Evolutionary conservation across 257 asterid species (phyloP).

Genomic region (Anisodus acutangulus): DNA sequence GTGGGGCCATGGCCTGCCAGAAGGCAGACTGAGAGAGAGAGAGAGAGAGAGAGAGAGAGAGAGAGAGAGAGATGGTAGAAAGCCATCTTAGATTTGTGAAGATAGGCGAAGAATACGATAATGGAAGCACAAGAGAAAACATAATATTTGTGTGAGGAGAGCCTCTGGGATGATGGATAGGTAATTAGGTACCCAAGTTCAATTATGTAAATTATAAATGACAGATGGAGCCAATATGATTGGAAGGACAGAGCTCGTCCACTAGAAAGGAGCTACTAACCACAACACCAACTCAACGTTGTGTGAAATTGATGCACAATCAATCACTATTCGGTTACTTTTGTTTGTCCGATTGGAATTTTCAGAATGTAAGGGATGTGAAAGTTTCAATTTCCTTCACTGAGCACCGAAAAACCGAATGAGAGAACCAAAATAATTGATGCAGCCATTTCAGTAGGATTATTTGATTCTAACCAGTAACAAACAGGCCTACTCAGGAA

Average conservation of each 20-base stretch:
- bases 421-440: neutral
- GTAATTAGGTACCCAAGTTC: neutral
- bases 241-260: neutral
- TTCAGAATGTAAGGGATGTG: neutral
- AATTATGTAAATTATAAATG: neutral
- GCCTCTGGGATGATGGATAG: neutral
- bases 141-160: neutral
- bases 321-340: neutral
- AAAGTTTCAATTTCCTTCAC: neutral
- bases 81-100: neutral
- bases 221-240: neutral
- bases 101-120: neutral
- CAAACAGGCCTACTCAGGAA: neutral
- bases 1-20: neutral
- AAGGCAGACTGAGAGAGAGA: neutral
- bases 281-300: neutral
- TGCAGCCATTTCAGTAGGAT: neutral
- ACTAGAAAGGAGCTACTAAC: neutral
- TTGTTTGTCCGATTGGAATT: neutral
- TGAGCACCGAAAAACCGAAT: neutral
- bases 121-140: neutral
- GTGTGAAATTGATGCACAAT: slow-evolving; percentile 12
- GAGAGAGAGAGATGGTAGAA: neutral
- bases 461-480: neutral
- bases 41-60: neutral